These are phyloP conservation scores for Selaginella moellendorffii DNA, from an alignment of 75 land plant genomes.

Conservation along the genomic window DNA sequence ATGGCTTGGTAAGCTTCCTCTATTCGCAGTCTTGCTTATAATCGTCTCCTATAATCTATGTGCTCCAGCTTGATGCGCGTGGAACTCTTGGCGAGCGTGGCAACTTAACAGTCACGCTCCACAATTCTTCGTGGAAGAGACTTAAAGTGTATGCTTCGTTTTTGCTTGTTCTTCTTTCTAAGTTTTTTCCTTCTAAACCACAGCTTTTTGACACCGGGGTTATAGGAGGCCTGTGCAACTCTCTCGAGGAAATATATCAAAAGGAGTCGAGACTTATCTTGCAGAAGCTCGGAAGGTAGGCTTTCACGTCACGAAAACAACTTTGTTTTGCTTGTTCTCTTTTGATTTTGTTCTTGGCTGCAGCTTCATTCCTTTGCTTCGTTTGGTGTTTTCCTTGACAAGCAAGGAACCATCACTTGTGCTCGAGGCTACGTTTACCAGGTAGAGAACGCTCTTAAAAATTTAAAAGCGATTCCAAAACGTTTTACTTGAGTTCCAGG, in stretches of 20 bases:
- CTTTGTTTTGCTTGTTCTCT: too few species aligned
- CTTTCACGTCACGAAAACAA: too few species aligned
- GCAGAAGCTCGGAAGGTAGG: not conserved
- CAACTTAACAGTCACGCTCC: not conserved
- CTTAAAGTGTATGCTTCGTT: not conserved
- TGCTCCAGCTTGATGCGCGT: not conserved
- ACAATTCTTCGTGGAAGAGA: not conserved
- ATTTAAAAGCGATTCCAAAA: not conserved
- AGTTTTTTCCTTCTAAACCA: too few species aligned
- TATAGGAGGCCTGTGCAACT: not conserved
- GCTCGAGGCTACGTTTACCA: not conserved
- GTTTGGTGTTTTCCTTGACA: not conserved
- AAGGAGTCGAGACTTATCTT: not conserved
- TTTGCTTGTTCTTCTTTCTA: not conserved
- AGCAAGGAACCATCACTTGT: not conserved
- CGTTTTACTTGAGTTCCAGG: not conserved
- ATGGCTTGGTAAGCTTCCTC: not conserved
- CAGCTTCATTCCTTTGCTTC: not conserved
- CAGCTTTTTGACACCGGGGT: too few species aligned
- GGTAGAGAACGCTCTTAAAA: not conserved
- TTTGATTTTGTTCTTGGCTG: not conserved
- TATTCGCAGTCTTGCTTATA: not conserved
- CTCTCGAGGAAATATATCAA: not conserved
- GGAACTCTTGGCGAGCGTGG: not conserved
- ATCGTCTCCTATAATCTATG: too few species aligned